Evolutionary conservation across 305 asterid genomes (phyloP), one percentile per base, ranked within the genome.

Genomic region (Fraxinus xanthoxyloides): DNA sequence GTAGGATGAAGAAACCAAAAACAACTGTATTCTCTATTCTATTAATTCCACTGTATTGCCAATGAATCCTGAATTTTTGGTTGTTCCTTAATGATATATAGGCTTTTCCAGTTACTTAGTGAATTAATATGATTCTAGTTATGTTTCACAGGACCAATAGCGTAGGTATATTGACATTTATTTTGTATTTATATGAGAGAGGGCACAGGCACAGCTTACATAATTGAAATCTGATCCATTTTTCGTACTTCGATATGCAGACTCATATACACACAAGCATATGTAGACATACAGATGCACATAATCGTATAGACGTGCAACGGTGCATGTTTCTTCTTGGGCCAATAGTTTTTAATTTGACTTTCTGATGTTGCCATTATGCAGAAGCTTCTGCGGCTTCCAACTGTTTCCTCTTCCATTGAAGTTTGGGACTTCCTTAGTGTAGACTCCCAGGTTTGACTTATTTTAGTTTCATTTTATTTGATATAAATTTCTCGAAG

Each of bases 371-470:
- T 72, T 72, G 34, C 76, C 85, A 69, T 82, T 80, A 78, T 88
- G 89, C 96, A 97, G 99, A 92, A 89, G 72, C 97, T 97, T 87
- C 88, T 97, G 92, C 97, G 88, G 90, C 93, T 94, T 83, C 97
- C 98, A 21, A 89, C 92, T 82, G 89, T 95, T 87, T 97, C 98
- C 56, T 85, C 92, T 84, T 92, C 98, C 48, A 93, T 97, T 81
- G 99, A 97, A 90, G 96, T 94, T 81, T 97, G 99, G 99, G 98
- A 97, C 91, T 97, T 97, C 89, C 98, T 93, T 76, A 97, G 97
- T 79, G 97, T 97, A 75, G 99, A 96, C 90, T 96, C 99, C 88
- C 99, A 96, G 99, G 98, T 94, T 83, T 79, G 83, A 85, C 65
- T 75, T 78, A 75, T 77, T 79, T 79, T 81, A 77, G 79, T 84